Percentiles rank a stretch among this genome's conserved stretches.
Conservation (phyloP, 352 stramenopile species). For the Phytopythium sindhum region DNA sequence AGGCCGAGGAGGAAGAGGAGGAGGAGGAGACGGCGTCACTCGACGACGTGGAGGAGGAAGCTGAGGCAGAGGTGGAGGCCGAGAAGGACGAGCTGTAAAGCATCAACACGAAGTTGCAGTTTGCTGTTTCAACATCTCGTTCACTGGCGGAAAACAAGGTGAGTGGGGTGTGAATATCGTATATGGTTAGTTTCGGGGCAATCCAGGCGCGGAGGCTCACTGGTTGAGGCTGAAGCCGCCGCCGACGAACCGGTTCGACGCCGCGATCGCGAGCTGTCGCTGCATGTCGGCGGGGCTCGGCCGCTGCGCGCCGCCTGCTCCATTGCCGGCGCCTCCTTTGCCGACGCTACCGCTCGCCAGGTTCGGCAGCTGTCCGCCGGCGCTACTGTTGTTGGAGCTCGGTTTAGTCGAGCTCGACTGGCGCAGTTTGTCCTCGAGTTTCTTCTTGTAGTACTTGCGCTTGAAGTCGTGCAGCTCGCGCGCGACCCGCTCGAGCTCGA, state of each 20-base stretch:
- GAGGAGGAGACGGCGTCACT: slow-evolving; percentile 23
- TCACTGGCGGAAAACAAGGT: not conserved
- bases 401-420: slow-evolving; percentile 13
- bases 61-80: slow-evolving; percentile 2
- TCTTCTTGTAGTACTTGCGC: slow-evolving; percentile 95
- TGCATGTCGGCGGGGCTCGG: slow-evolving; percentile 67
- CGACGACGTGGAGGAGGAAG: slow-evolving; percentile 20
- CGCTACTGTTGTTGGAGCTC: slow-evolving; percentile 28
- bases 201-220: slow-evolving; percentile 12
- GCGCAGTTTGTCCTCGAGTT: slow-evolving; percentile 83
- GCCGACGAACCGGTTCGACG: slow-evolving; percentile 89
- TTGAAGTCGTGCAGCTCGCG: slow-evolving; percentile 94
- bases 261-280: slow-evolving; percentile 78
- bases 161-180: not conserved
- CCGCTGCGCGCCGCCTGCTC: slow-evolving; percentile 1
- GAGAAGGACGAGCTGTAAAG: slow-evolving; percentile 43
- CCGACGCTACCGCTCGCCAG: slow-evolving; percentile 20
- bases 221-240: slow-evolving; percentile 94
- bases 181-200: not conserved
- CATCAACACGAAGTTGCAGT: not conserved
- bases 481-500: slow-evolving; percentile 91
- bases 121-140: not conserved
- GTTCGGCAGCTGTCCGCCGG: slow-evolving; percentile 27
- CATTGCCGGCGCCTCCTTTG: slow-evolving; percentile 13
- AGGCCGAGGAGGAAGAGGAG: slow-evolving; percentile 40